Conservation (phyloP, 257 asterid genomes). For the Lithospermum erythrorhizon region DNA sequence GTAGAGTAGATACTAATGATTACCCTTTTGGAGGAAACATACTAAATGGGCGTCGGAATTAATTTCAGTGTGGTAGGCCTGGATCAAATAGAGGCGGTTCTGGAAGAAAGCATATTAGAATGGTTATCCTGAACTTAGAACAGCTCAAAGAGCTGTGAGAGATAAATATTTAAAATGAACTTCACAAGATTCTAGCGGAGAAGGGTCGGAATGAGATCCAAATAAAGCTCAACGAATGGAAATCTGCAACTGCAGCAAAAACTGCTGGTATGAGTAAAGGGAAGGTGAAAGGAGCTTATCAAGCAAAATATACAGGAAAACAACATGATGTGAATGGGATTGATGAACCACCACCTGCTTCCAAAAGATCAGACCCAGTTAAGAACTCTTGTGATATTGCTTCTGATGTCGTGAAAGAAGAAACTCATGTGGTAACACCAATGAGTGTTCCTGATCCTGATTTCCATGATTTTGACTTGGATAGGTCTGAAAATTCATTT, state of each 20-base stretch:
- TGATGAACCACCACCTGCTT: conserved; percentile 22
- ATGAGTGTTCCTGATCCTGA: conserved; percentile 83
- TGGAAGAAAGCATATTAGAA: conserved; percentile 17
- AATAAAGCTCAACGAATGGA: conserved; percentile 32
- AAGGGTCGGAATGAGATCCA: conserved; percentile 40
- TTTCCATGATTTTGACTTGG: conserved; percentile 64
- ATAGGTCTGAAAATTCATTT: conserved; percentile 46
- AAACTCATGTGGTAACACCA: conserved; percentile 15
- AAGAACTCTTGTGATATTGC: conserved; percentile 14
- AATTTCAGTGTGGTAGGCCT: conserved; percentile 10
- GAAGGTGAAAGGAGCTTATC: conserved; percentile 25
- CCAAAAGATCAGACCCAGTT: conserved; percentile 15
- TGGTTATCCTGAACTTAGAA: conserved; percentile 17
- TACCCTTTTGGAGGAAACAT: conserved; percentile 21
- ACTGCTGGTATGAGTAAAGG: conserved; percentile 18
- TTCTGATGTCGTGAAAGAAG: conserved; percentile 21
- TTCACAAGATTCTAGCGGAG: conserved; percentile 30
- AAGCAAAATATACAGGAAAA: conserved; percentile 15
- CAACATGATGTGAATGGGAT: conserved; percentile 26
- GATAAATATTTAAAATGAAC: conserved; percentile 34
- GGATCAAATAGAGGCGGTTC: conserved; percentile 26
- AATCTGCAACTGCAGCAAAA: conserved; percentile 14
- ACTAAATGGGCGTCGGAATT: no score
- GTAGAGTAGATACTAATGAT: conserved; percentile 30
- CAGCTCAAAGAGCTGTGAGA: conserved; percentile 26